Percentiles rank a stretch among this genome's conserved stretches.
phyloP scores from a whole-genome alignment of 495 filamentous ascomycete genomes.

The Sphaerosporella brunnea region DNA sequence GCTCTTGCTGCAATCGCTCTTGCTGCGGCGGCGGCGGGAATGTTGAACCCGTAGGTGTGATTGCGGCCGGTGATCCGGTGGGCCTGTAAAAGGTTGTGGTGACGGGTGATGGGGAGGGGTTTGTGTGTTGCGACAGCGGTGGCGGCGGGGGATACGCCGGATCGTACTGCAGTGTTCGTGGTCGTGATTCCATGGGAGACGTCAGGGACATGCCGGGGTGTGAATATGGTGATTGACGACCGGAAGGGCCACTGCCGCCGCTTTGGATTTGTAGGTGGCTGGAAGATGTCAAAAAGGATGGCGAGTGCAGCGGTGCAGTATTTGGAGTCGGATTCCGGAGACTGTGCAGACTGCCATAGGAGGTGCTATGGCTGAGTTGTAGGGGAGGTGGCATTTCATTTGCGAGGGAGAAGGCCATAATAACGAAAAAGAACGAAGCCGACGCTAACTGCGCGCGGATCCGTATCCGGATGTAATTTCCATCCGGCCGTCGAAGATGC shows the following conservation, averaged over 20 bases:
- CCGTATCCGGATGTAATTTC: constrained; percentile 19
- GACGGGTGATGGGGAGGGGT: constrained; percentile 16
- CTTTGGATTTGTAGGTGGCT: constrained; percentile 21
- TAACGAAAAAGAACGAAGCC: constrained; percentile 26
- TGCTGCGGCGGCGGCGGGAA: constrained; percentile 9
- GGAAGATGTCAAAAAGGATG: constrained; percentile 18
- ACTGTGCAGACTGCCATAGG: background rate
- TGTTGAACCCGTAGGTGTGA: constrained; percentile 1
- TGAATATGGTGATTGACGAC: constrained; percentile 23
- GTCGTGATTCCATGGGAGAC: constrained; percentile 23
- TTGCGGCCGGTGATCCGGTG: constrained; percentile 14
- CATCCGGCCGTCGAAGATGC: constrained; percentile 24
- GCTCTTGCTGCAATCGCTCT: constrained; percentile 10
- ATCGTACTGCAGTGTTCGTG: constrained; percentile 23
- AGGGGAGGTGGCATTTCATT: constrained; percentile 24
- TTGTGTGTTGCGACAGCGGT: constrained; percentile 22
- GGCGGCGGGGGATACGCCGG: constrained; percentile 21
- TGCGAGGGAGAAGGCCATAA: constrained; percentile 21
- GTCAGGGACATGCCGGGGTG: constrained; percentile 14
- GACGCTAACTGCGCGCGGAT: constrained; percentile 25
- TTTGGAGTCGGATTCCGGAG: background rate
- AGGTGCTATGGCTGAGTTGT: constrained; percentile 14
- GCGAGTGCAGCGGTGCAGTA: constrained; percentile 5
- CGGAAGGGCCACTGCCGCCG: constrained; percentile 21
- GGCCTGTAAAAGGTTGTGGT: constrained; percentile 15